Evolutionary conservation across 768 basidiomycete species (phyloP), one percentile per base, ranked within the genome.

Genomic region (Kwoniella newhampshirensis): DNA sequence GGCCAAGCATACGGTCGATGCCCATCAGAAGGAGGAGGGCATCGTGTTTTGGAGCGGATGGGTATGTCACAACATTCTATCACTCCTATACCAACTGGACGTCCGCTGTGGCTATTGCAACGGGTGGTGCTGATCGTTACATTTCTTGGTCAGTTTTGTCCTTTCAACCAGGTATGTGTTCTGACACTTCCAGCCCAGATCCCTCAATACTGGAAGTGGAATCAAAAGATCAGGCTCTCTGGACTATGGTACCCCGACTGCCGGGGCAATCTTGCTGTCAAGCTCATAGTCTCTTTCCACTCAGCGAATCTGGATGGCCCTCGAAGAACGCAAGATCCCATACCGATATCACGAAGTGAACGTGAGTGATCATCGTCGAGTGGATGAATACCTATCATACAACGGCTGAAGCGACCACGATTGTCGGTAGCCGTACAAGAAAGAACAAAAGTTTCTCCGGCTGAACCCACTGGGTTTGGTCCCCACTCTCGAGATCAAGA

Each of bases 401-500:
- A n/a, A n/a, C n/a, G n/a, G n/a, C n/a, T n/a, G n/a, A n/a, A n/a
- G n/a, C n/a, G 20, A 36, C 25, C 26, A 6, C 20, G 11, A 15
- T 28, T 12, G 8, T 46, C 15, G 18, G n/a, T 39, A 63, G 74
- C 87, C 87, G 18, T 89, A 90, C 79, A 84, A 84, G 76, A 91
- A 70, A 36, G 87, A 89, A 0, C 74, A 83, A 46, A 87, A 88
- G 28, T 81, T 91, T 18, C 79, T 92, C n/a, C 83, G 87, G 35
- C 79, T 89, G 17, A 89, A 88, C 15, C 88, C 89, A 0, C 88
- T 87, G 66, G 88, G 89, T 0, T 81, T 91, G 3, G 87, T 92
- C 1, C 88, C 89, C 0, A 82, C 84, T 0, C 78, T 84, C 68
- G 81, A 82, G 50, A 55, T 55, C 26, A 55, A 55, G 36, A 37